phyloP scores from a whole-genome alignment of 495 filamentous ascomycete genomes.

The Hypoxylon subgilvum region DNA sequence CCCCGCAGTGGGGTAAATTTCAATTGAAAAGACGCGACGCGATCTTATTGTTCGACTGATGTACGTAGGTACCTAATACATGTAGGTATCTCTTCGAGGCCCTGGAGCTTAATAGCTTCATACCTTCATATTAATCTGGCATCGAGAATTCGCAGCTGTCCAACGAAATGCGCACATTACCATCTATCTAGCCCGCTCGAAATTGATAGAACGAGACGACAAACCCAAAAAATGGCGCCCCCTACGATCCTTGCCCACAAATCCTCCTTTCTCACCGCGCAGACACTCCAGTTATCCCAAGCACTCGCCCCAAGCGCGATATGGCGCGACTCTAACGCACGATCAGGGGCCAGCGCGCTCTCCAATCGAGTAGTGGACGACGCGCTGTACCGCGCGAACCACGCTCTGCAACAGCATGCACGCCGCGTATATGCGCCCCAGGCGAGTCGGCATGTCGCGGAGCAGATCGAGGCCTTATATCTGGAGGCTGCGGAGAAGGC shows the following conservation, averaged over 20 bases:
- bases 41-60: neutral
- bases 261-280: constrained; percentile 65
- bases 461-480: constrained; percentile 80
- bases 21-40: constrained; percentile 14
- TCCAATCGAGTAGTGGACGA: constrained; percentile 58
- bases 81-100: too few relatives aligned
- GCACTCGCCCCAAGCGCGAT: constrained; percentile 61
- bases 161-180: too few relatives aligned
- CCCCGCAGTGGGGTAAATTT: constrained; percentile 12
- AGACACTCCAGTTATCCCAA: constrained; percentile 66
- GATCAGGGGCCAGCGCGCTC: constrained; percentile 59
- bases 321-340: constrained; percentile 59
- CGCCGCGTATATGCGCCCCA: constrained; percentile 75
- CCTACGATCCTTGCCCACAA: constrained; percentile 67
- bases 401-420: constrained; percentile 69
- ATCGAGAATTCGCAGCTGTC: too few relatives aligned
- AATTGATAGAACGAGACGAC: neutral
- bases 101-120: too few relatives aligned
- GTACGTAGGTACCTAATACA: too few relatives aligned
- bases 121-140: too few relatives aligned
- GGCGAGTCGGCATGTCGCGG: constrained; percentile 77
- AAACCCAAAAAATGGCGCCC: constrained; percentile 45
- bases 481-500: constrained; percentile 57
- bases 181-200: neutral
- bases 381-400: constrained; percentile 64